phyloP scores from a whole-genome alignment of 345 rosid species.

The Populus davidiana region DNA sequence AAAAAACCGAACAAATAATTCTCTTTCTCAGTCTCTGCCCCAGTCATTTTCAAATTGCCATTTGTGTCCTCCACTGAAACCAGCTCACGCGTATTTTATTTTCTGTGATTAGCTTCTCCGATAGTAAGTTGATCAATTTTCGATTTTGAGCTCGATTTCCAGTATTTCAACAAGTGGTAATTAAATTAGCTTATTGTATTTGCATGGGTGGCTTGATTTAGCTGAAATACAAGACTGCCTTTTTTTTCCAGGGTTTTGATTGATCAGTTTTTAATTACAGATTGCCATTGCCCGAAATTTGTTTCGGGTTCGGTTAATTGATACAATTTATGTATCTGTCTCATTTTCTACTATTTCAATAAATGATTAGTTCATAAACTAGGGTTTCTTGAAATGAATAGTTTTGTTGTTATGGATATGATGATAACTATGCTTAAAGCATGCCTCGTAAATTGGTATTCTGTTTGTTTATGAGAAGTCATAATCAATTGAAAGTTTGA shows the following conservation, averaged over 20 bases:
- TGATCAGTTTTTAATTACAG: not conserved
- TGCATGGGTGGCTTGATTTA: not conserved
- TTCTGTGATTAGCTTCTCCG: not conserved
- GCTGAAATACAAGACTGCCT: not conserved
- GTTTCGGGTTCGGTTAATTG: not conserved
- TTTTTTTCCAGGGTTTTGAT: not conserved
- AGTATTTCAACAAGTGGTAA: constrained; percentile 1
- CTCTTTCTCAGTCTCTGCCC: not conserved
- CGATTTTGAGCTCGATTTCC: not conserved
- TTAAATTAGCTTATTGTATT: not conserved
- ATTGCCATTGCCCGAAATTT: not conserved
- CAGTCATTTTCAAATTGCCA: not conserved
- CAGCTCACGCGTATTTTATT: not conserved
- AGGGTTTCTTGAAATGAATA: not conserved
- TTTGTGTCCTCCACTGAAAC: not conserved
- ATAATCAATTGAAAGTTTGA: not conserved
- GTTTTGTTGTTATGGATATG: not conserved
- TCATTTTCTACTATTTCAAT: not conserved
- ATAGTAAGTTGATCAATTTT: constrained; percentile 9
- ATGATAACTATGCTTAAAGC: not conserved
- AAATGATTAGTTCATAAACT: not conserved
- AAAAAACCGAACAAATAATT: not conserved
- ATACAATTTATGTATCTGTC: not conserved
- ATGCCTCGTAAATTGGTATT: no score
- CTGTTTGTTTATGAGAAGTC: not conserved